Evolutionary conservation across 1,139 yeast species (phyloP).

Genomic region (Taiozyma sp.): DNA sequence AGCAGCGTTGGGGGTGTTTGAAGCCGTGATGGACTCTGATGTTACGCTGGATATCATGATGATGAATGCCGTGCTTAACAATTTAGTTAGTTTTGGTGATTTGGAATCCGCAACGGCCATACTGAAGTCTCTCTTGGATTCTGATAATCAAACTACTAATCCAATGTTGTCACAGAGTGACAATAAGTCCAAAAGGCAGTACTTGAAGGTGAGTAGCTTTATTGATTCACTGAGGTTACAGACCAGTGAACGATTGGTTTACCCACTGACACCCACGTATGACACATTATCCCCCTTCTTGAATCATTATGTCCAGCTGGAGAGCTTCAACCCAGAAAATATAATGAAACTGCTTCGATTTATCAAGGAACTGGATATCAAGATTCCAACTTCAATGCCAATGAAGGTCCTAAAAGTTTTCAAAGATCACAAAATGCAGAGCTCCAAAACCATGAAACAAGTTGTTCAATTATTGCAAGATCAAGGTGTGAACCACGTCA

Average conservation of each 20-base stretch:
- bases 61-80: background rate
- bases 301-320: conserved; percentile 2
- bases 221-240: conserved; percentile 10
- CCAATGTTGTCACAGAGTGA: background rate
- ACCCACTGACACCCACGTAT: conserved; percentile 8
- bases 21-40: background rate
- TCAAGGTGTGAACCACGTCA: background rate
- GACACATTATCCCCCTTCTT: conserved; percentile 13
- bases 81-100: background rate
- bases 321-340: conserved; percentile 4
- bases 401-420: background rate
- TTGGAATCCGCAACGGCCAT: background rate
- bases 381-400: background rate
- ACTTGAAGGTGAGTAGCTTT: conserved; percentile 5
- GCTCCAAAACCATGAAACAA: background rate
- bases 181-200: conserved; percentile 5
- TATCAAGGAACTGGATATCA: conserved; percentile 1
- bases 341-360: conserved; percentile 3
- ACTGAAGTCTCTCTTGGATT: background rate
- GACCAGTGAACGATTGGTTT: background rate
- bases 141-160: background rate
- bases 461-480: background rate
- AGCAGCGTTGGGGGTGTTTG: conserved; percentile 2
- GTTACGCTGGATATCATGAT: background rate
- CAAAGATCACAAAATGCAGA: background rate